Evolutionary conservation across 192 early-diverging fungal species (phyloP), one percentile per base, ranked within the genome.

Genomic region (Coemansia sp.): DNA sequence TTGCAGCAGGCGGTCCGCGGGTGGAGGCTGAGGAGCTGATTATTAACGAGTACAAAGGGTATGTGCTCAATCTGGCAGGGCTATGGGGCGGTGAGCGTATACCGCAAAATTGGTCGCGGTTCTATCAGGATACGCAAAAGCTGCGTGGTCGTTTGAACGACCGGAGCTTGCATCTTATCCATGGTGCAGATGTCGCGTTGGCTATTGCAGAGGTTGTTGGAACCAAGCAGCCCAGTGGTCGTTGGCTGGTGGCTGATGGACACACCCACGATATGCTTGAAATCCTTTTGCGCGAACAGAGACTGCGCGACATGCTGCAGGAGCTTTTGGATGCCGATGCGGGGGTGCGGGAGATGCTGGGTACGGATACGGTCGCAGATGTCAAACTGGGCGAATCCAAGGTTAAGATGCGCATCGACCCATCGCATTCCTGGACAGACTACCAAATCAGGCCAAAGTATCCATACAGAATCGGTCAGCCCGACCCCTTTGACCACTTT

Each of bases 51-150:
- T 30, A 42, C 29, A 45, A 26, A 13, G 72, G 56, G 0, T 46
- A 51, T 10, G 72, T 76, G 37, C 56, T 76, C 13, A 76, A 69
- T 23, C 40, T 76, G 32, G 72, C 53, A 13, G 72, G 72, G 2
- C 54, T 76, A 33, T 76, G 72, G 72, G 72, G 72, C 40, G 67
- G 72, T 43, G 58, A 52, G 19, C 60, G 72, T 4, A 45, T 40
- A 9, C 72, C 72, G 0, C 32, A 54, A 9, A 45, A 53, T 9
- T 76, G 72, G 72, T 50, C 53, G 6, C 60, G 67, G 19, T 65
- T 68, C 34, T 76, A 65, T 25, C 55, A 44, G 10, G 36, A 43
- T 18, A 54, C 56, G 15, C 61, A 69, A 11, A 45, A 53, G 33
- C 42, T 76, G 47, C 56, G 72, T 24, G 36, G 28, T 5, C 36